phyloP scores from a whole-genome alignment of 306 rosid species.

The Quercus engelmannii region DNA sequence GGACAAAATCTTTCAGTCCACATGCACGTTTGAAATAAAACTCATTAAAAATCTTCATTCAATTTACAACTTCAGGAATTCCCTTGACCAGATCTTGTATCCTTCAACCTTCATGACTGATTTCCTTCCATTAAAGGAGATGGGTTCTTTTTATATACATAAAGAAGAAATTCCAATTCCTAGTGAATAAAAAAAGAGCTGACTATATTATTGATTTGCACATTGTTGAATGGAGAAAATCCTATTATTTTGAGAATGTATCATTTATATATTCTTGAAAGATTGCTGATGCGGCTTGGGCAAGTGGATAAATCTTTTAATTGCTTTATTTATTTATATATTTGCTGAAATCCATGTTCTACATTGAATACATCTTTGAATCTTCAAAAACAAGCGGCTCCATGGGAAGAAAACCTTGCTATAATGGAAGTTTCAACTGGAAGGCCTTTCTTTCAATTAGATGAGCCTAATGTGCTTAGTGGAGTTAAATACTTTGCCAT shows the following conservation, averaged over 20 bases:
- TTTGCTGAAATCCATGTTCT: slow-evolving; percentile 12
- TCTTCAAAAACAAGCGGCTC: background rate
- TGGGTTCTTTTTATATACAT: background rate
- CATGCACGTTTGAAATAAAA: background rate
- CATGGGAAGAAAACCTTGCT: background rate
- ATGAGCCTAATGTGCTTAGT: background rate
- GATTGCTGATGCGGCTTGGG: slow-evolving; percentile 9
- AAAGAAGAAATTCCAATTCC: background rate
- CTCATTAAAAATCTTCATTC: background rate
- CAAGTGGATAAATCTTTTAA: slow-evolving; percentile 3
- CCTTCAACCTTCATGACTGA: slow-evolving; percentile 16
- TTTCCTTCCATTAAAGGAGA: slow-evolving; percentile 7
- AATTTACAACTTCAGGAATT: slow-evolving; percentile 11
- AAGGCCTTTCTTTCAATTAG: background rate
- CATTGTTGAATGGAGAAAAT: slow-evolving; percentile 22
- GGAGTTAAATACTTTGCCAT: background rate
- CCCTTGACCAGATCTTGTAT: slow-evolving; percentile 18
- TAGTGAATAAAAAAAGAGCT: background rate
- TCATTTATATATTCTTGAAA: slow-evolving; percentile 2
- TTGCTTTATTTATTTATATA: background rate
- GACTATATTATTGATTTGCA: slow-evolving; percentile 6
- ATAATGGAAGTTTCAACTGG: no score
- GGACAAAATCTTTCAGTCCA: slow-evolving; percentile 41
- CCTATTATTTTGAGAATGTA: slow-evolving; percentile 14
- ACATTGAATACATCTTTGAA: background rate